A percentile compares a stretch with the other conserved stretches of the same genome.
phyloP scores from a whole-genome alignment of 495 filamentous ascomycete genomes.

The Podospora sp. region DNA sequence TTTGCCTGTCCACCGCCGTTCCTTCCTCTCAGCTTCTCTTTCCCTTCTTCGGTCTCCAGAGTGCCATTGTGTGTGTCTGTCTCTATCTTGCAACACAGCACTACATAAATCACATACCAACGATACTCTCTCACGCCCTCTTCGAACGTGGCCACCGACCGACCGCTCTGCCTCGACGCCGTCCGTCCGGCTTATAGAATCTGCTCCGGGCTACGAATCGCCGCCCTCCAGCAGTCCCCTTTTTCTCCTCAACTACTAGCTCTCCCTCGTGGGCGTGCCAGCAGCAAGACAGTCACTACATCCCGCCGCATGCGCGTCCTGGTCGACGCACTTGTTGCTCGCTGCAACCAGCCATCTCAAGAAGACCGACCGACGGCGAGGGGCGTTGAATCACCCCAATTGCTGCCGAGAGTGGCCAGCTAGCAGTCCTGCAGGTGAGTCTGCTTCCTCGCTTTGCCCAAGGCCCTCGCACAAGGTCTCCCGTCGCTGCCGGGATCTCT shows the following conservation, averaged over 20 bases:
- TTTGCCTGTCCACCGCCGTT: constrained; percentile 3
- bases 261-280: neutral
- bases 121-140: neutral
- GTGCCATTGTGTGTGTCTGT: neutral
- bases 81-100: constrained; percentile 3
- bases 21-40: neutral
- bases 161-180: neutral
- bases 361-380: neutral
- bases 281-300: neutral
- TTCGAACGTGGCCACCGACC: neutral
- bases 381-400: constrained; percentile 11
- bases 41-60: neutral
- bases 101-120: neutral
- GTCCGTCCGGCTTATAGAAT: neutral
- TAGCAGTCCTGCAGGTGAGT: constrained; percentile 17
- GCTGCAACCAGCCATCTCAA: constrained; percentile 17
- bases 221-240: neutral
- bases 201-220: neutral
- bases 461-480: constrained; percentile 16
- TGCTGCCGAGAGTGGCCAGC: constrained; percentile 12
- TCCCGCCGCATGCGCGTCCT: neutral
- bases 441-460: constrained; percentile 9
- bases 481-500: constrained; percentile 7
- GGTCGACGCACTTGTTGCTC: constrained; percentile 2
- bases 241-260: neutral